Evolutionary conservation across 768 basidiomycete genomes (phyloP).

Genomic region (Pisolithus tinctorius): DNA sequence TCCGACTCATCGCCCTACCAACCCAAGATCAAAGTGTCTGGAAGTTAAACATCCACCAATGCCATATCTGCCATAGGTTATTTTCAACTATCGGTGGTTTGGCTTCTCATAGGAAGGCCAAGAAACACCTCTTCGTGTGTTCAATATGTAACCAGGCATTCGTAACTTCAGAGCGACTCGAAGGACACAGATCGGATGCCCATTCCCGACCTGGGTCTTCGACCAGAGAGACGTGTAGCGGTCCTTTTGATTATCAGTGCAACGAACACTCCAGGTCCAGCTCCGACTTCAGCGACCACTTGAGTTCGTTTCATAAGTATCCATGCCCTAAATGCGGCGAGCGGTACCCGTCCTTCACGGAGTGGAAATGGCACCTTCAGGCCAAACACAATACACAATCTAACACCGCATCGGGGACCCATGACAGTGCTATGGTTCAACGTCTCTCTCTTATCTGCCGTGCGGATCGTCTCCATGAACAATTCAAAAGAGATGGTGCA

Average conservation of each 20-base stretch:
- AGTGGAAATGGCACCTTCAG: slow-evolving; percentile 24
- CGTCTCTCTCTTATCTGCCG: too few relatives aligned
- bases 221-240: background rate
- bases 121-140: slow-evolving; percentile 13
- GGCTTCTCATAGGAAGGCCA: slow-evolving; percentile 16
- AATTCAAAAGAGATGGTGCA: too few relatives aligned
- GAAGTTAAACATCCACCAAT: too few relatives aligned
- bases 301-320: slow-evolving; percentile 13
- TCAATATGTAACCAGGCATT: slow-evolving; percentile 2
- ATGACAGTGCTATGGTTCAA: background rate
- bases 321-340: slow-evolving; percentile 21
- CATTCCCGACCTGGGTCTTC: background rate
- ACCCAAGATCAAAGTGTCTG: too few relatives aligned
- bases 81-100: slow-evolving; percentile 14
- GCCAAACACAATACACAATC: slow-evolving; percentile 10
- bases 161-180: background rate
- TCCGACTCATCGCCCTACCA: too few relatives aligned
- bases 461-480: too few relatives aligned
- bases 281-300: slow-evolving; percentile 15
- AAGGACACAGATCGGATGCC: slow-evolving; percentile 1
- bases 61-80: slow-evolving; percentile 19
- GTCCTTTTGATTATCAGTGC: slow-evolving; percentile 16
- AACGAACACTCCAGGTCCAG: slow-evolving; percentile 10
- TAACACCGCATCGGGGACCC: background rate
- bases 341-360: slow-evolving; percentile 15